phyloP scores from a whole-genome alignment of 345 rosid genomes.

The Noccaea caerulescens region DNA sequence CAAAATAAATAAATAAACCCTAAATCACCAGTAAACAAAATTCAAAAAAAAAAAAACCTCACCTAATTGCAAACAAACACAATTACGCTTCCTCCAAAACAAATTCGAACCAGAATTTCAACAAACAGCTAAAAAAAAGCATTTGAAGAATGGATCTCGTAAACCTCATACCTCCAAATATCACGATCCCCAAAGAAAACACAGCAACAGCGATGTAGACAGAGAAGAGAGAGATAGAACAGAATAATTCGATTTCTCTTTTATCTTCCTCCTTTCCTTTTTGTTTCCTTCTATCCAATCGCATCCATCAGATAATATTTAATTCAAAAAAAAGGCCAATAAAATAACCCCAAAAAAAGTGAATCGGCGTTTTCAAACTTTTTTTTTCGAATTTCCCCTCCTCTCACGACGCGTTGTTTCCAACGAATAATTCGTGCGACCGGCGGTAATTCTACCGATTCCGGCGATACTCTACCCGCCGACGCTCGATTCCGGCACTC shows the following conservation, averaged over 20 bases:
- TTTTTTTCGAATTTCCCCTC: constrained; percentile 33
- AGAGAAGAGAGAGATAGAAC: constrained; percentile 49
- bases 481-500: constrained; percentile 35
- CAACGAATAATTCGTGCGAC: constrained; percentile 34
- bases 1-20: constrained; percentile 6
- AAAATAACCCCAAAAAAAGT: constrained; percentile 20
- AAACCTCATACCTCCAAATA: constrained; percentile 50
- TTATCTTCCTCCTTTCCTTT: constrained; percentile 50
- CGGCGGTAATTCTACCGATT: constrained; percentile 14
- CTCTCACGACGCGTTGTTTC: constrained; percentile 41
- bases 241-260: constrained; percentile 50
- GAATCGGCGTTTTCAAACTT: constrained; percentile 35
- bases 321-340: constrained; percentile 22
- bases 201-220: constrained; percentile 48
- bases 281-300: constrained; percentile 50
- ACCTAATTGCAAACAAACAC: constrained; percentile 48
- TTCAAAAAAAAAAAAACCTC: constrained; percentile 39
- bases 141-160: constrained; percentile 52
- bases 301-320: constrained; percentile 45
- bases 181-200: constrained; percentile 53
- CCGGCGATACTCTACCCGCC: constrained; percentile 36
- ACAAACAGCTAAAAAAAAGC: constrained; percentile 36
- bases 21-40: constrained; percentile 30
- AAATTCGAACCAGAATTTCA: constrained; percentile 36
- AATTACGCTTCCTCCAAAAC: constrained; percentile 43